Percentiles rank a stretch among this genome's conserved stretches.
These are phyloP conservation scores for Phytophthora cryptogea DNA, from an alignment of 352 stramenopile species.

Conservation along the genomic window DNA sequence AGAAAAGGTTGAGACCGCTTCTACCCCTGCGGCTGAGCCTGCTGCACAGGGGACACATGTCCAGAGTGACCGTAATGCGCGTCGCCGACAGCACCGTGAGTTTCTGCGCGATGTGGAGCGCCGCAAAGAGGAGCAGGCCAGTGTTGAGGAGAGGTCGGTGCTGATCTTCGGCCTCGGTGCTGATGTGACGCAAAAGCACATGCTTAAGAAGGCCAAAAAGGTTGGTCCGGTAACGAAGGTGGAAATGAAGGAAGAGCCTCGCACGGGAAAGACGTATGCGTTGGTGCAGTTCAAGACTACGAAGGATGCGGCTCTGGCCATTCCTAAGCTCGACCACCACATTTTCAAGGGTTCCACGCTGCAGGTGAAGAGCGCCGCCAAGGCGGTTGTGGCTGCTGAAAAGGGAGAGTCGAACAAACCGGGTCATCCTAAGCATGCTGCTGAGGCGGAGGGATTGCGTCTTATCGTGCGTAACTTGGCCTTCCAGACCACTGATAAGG, in stretches of 20 bases:
- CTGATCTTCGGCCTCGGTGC: constrained; percentile 72
- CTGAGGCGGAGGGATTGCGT: constrained; percentile 59
- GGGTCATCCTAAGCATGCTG: constrained; percentile 35
- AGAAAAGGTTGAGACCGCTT: constrained; percentile 27
- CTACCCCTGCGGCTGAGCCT: constrained; percentile 7
- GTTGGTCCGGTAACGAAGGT: constrained; percentile 57
- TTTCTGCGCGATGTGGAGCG: constrained; percentile 72
- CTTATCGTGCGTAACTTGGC: constrained; percentile 86
- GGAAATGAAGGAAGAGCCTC: constrained; percentile 62
- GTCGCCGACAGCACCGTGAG: constrained; percentile 76
- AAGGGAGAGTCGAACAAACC: constrained; percentile 21
- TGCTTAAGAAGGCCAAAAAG: constrained; percentile 85
- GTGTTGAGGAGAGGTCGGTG: constrained; percentile 66
- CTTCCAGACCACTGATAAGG: constrained; percentile 77
- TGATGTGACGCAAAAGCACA: constrained; percentile 77
- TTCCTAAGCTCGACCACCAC: constrained; percentile 82
- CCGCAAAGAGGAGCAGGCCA: constrained; percentile 62
- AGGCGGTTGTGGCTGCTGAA: constrained; percentile 32
- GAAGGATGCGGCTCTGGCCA: constrained; percentile 51
- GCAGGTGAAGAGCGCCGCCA: constrained; percentile 55
- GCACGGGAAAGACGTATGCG: constrained; percentile 63
- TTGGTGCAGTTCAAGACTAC: constrained; percentile 67
- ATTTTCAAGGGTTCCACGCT: constrained; percentile 83
- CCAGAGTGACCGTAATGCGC: constrained; percentile 83
- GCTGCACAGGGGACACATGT: constrained; percentile 28